Conservation (phyloP, 192 early-diverging fungal genomes). For the Funneliformis mosseae region DNA sequence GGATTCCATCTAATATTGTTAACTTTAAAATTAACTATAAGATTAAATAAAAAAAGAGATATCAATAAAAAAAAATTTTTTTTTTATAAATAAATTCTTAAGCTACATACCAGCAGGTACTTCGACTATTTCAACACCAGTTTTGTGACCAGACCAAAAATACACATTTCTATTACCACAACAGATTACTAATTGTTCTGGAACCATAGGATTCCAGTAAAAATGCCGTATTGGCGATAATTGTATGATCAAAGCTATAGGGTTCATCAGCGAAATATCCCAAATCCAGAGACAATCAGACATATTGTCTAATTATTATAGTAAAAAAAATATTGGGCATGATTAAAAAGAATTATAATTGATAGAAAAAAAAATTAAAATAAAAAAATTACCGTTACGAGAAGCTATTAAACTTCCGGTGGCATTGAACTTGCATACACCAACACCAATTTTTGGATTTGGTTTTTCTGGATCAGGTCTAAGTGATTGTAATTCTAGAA, state of each 20-base stretch:
- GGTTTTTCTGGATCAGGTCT: slow-evolving; percentile 69
- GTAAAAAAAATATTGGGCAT: background rate
- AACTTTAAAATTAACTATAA: slow-evolving; percentile 64
- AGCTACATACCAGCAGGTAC: slow-evolving; percentile 51
- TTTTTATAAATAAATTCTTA: slow-evolving; percentile 17
- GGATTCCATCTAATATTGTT: slow-evolving; percentile 66
- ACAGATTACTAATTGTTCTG: slow-evolving; percentile 60
- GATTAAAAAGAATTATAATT: background rate
- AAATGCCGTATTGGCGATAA: slow-evolving; percentile 54
- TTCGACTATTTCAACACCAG: slow-evolving; percentile 46
- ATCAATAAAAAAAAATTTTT: background rate
- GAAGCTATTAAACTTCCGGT: slow-evolving; percentile 62
- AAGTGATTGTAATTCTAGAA: slow-evolving; percentile 49
- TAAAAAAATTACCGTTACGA: slow-evolving; percentile 64
- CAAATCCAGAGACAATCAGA: slow-evolving; percentile 78
- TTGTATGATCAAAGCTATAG: slow-evolving; percentile 63
- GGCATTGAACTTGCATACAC: slow-evolving; percentile 65
- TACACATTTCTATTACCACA: slow-evolving; percentile 62
- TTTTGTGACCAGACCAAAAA: slow-evolving; percentile 52
- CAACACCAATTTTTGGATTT: slow-evolving; percentile 74
- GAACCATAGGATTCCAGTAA: slow-evolving; percentile 69
- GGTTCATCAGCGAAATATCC: slow-evolving; percentile 53
- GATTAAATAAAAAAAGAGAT: slow-evolving; percentile 16
- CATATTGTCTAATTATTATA: slow-evolving; percentile 64
- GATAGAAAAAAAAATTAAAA: slow-evolving; percentile 6